Evolutionary conservation across 805 yeast genomes (phyloP), one percentile per base, ranked within the genome.

Genomic region (Pichia gijzeniarum): DNA sequence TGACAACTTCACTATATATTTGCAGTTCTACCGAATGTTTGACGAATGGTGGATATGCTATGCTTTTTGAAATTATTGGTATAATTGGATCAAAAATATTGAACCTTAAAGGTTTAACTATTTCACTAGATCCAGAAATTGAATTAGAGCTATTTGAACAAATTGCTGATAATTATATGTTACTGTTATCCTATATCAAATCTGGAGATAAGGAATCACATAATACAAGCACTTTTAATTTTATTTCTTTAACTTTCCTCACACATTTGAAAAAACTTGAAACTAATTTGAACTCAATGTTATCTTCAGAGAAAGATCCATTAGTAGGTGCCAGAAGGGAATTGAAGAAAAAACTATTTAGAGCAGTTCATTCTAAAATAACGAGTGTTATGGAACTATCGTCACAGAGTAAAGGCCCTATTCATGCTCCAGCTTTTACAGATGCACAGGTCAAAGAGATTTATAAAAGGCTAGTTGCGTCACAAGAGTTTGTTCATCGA

Each of bases 11-110:
- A 2, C 20, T 45, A 1, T 53, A 51, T 18, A 57, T 69, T 1
- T 64, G 72, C 48, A 64, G 58, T 53, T 67, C 70, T 2, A 70
- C 40, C 2, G 70, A 12, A 63, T 61, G 25, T 64, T 67, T 37
- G 40, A 72, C 0, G 64, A 73, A 1, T 48, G 32, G 57, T 12
- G 63, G 73, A 6, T 84, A 79, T 48, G 65, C 79, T 0, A 70
- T 70, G 49, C 68, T 77, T 3, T 59, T 85, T 41, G 90, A 84
- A 44, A 53, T 79, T 50, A 61, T 79, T n/a, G 89, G 91, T 0
- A 47, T 64, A 13, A 73, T 82, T 21, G 89, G 85, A 0, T 69
- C 74, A 2, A 68, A 65, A 33, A 69, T 82, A 40, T 55, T 74
- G 19, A 59, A 62, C 5, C 43, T 75, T 14, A 70, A 60, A 44